Evolutionary conservation across 805 yeast genomes (phyloP), one percentile per base, ranked within the genome.

Genomic region (Lipomyces kockii): DNA sequence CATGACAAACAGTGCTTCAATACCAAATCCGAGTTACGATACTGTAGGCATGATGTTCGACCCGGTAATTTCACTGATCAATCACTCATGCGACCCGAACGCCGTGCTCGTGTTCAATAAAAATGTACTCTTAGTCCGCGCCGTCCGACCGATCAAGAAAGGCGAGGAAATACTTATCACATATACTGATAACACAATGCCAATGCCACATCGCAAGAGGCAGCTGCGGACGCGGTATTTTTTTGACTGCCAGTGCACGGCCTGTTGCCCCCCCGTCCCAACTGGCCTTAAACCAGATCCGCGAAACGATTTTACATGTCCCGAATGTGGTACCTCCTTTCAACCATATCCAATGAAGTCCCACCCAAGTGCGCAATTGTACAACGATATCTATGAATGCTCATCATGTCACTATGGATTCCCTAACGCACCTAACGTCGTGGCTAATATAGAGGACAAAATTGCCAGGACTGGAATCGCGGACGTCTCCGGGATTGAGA

Each of bases 11-110:
- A 53, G 61, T 11, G 64, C 58, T 2, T 27, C 66, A 9, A 49
- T 66, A 12, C 57, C 58, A 17, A 53, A 7, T 29, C 59, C 64
- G 2, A n/a, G 29, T 9, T 66, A 62, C 27, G 69, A 66, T 32
- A 27, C 58, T 1, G 62, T 61, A 25, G 70, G 70, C 2, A 17
- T 53, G 12, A 64, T 61, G 63, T 57, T 70, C 43, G 73, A 72
- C 53, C 58, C 63, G 3, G 12, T 61, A 9, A 46, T 72, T 39
- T 37, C 69, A 3, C 60, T 63, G 39, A 29, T 70, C 66, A 70
- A 70, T 54, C 73, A 70, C 37, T 70, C 73, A 20, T 70, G 73
- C 60, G 61, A 63, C 22, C 73, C 73, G 32, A 70, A 70, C 35
- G 61, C 61, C 29, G 53, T 35, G 37, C 54, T 58, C 37, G 49